Conservation (phyloP, 1,284 basidiomycete species). For the Apiotrichum domesticum region DNA sequence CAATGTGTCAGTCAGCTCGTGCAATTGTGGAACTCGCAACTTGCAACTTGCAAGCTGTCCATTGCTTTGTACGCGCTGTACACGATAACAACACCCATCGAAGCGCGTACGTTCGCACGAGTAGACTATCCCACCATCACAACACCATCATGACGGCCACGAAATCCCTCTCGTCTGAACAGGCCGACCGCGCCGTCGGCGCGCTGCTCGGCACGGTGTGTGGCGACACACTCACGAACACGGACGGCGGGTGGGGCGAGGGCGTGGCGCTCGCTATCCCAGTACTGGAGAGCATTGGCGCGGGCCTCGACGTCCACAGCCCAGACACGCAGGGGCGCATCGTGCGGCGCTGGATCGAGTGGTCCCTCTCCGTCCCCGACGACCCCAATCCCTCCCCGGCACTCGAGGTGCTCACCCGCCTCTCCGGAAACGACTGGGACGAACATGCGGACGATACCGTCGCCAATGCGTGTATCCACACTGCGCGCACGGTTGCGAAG, state of each 20-base stretch:
- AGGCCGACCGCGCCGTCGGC: slow-evolving; percentile 1
- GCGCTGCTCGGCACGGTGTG: slow-evolving; percentile 2
- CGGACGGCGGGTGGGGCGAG: slow-evolving; percentile 8
- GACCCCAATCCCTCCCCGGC: not conserved
- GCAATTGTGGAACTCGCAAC: no score
- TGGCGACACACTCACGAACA: slow-evolving; percentile 7
- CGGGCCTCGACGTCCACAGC: not conserved
- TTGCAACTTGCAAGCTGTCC: no score
- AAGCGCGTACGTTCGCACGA: no score
- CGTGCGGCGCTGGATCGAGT: slow-evolving; percentile 6
- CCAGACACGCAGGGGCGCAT: not conserved
- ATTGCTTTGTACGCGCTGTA: no score
- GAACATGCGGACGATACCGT: not conserved
- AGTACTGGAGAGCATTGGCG: slow-evolving; percentile 5
- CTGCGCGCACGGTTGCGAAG: not conserved
- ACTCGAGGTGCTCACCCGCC: not conserved
- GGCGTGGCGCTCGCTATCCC: slow-evolving; percentile 9
- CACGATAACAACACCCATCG: no score
- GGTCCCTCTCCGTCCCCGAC: not conserved
- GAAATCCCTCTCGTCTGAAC: not conserved
- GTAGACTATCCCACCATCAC: no score
- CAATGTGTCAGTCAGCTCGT: no score
- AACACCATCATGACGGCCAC: not conserved
- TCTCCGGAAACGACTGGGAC: not conserved
- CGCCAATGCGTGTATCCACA: not conserved